Evolutionary conservation across 352 stramenopile species (phyloP), one percentile per base, ranked within the genome.

Genomic region (Phytophthora uliginosa): DNA sequence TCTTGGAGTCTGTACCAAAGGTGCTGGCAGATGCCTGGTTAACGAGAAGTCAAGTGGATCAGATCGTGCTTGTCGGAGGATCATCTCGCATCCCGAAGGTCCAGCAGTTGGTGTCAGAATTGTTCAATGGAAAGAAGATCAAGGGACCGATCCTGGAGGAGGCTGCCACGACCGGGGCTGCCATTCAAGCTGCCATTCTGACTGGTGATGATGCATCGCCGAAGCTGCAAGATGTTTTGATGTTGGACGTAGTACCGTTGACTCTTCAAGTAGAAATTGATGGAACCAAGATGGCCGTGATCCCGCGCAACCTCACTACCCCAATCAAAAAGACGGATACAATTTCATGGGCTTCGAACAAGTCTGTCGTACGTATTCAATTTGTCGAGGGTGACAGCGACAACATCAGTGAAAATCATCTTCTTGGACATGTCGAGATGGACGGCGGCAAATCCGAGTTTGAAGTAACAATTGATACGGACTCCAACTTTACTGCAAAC

Each of bases 11-110:
- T 17, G 59, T 56, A 13, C 13, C 42, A 8, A 34, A 52, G 15
- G 33, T 59, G 20, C 34, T 66, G 20, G 22, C 8, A n/a, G 47
- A 54, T 38, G 59, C 7, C 20, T 48, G n/a, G 28, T 2, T 31
- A 13, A 9, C 7, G 7, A 66, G 31, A 20, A 20, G 2, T 17
- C 28, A 31, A 38, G 47, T 66, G 7, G 7, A 33, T n/a, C 31
- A 66, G 3, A 17, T 66, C 3, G 22, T 66, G 24, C 20, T 59
- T 17, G 22, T 51, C 1, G 59, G 59, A n/a, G 59, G 59, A 10
- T 66, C 34, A 13, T 24, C 48, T n/a, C 59, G 48, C 17, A 38
- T 51, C 15, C 59, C 48, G 9, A 66, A 40, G 48, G 9, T 66
- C 7, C 9, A 40, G 20, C 51, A 26, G 13, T 7, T 48, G 12